phyloP scores from a whole-genome alignment of 495 filamentous ascomycete species.

The Melanomma pulvis-pyrius region DNA sequence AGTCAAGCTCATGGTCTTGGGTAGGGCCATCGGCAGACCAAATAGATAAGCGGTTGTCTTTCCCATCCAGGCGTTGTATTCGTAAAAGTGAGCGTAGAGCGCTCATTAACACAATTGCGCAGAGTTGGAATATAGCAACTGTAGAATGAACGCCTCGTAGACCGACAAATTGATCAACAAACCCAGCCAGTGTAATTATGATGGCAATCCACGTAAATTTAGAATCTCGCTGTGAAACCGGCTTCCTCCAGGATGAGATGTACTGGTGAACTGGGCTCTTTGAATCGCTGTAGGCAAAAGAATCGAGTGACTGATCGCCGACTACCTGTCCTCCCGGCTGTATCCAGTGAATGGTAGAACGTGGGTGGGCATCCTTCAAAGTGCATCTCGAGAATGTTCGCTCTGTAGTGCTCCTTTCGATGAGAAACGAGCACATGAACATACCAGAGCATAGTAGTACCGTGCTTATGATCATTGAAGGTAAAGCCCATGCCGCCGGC shows the following conservation, averaged over 20 bases:
- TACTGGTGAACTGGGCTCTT: neutral
- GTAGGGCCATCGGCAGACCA: too few relatives aligned
- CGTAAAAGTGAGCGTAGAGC: neutral
- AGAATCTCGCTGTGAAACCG: neutral
- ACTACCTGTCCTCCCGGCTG: slow-evolving; percentile 4
- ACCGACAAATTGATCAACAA: slow-evolving; percentile 4
- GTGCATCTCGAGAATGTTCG: neutral
- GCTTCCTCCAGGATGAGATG: neutral
- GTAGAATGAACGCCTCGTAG: neutral
- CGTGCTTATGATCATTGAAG: neutral
- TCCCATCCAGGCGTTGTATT: neutral
- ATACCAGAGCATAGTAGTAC: neutral
- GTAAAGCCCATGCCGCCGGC: neutral
- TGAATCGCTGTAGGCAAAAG: neutral
- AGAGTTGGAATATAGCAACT: slow-evolving; percentile 6
- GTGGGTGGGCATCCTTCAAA: neutral
- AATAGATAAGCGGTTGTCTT: neutral
- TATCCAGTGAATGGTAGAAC: neutral
- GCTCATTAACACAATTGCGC: neutral
- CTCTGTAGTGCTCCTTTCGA: neutral
- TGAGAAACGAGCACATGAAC: neutral
- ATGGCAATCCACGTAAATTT: neutral
- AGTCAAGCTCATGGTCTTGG: slow-evolving; percentile 7
- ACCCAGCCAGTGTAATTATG: neutral
- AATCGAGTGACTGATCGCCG: neutral